These are phyloP conservation scores for Pseudopyrenochaeta lycopersici DNA, from an alignment of 2,329 filamentous ascomycete genomes.

Conservation along the genomic window DNA sequence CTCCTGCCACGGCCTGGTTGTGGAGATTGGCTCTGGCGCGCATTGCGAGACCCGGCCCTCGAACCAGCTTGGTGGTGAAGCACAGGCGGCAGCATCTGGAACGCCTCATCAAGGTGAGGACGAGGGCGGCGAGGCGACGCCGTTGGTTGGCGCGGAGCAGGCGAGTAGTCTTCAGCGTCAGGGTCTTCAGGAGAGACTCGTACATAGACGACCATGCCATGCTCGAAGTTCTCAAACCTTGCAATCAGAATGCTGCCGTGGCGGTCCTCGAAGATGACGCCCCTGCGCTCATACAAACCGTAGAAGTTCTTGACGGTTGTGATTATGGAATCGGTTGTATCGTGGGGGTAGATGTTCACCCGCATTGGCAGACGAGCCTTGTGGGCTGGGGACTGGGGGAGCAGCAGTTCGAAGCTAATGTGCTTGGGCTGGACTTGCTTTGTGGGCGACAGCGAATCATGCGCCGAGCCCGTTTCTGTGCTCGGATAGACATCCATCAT, in stretches of 20 bases:
- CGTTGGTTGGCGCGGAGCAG: slow-evolving; percentile 58
- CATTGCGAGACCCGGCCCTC: slow-evolving; percentile 72
- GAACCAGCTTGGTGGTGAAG: slow-evolving; percentile 70
- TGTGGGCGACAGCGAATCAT: slow-evolving; percentile 47
- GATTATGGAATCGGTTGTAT: slow-evolving; percentile 96
- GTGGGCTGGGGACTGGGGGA: slow-evolving; percentile 72
- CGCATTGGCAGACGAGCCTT: slow-evolving; percentile 82
- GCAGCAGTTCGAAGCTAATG: slow-evolving; percentile 80
- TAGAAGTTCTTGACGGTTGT: slow-evolving; percentile 99
- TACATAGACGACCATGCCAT: slow-evolving; percentile 94
- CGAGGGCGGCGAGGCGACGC: slow-evolving; percentile 61
- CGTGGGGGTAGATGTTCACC: slow-evolving; percentile 92
- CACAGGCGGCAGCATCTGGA: slow-evolving; percentile 69
- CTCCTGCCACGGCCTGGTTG: slow-evolving; percentile 73
- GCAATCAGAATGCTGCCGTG: slow-evolving; percentile 91
- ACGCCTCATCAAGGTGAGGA: slow-evolving; percentile 69
- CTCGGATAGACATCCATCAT: slow-evolving; percentile 49
- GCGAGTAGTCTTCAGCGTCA: slow-evolving; percentile 55
- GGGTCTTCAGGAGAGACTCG: slow-evolving; percentile 74
- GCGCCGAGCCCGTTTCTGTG: slow-evolving; percentile 41
- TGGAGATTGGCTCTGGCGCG: slow-evolving; percentile 82
- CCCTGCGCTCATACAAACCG: slow-evolving; percentile 84
- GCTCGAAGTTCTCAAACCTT: slow-evolving; percentile 91
- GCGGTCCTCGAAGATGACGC: slow-evolving; percentile 94
- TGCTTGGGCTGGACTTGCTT: slow-evolving; percentile 66